phyloP scores from a whole-genome alignment of 805 yeast species.

The Candida maltosa region DNA sequence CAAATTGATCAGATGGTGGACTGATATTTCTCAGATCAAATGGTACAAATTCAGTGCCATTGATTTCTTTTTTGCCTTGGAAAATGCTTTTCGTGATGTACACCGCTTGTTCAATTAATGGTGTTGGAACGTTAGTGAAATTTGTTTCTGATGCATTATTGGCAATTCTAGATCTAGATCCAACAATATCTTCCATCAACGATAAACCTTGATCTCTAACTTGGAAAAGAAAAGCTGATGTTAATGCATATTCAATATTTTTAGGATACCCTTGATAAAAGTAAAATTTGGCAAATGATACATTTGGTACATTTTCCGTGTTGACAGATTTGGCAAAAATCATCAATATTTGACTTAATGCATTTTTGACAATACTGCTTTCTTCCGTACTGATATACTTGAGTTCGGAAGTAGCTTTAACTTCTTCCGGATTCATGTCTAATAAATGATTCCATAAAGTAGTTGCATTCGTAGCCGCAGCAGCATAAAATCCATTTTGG shows the following conservation, averaged over 20 bases:
- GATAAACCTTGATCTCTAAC: constrained; percentile 39
- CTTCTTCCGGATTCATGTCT: constrained; percentile 11
- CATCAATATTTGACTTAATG: constrained; percentile 41
- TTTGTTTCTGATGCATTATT: constrained; percentile 1
- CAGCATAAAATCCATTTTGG: constrained; percentile 47
- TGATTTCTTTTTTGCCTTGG: constrained; percentile 28
- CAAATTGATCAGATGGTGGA: constrained; percentile 32
- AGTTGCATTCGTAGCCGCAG: constrained; percentile 21
- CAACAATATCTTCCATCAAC: constrained; percentile 31
- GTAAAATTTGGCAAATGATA: constrained; percentile 34
- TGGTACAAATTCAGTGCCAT: constrained; percentile 34
- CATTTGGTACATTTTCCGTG: constrained; percentile 28
- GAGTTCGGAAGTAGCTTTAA: constrained; percentile 20
- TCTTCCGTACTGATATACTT: constrained; percentile 31
- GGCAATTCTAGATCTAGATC: constrained; percentile 14
- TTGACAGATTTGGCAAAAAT: constrained; percentile 46
- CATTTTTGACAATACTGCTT: constrained; percentile 35
- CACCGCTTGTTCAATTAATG: constrained; percentile 44
- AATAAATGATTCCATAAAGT: constrained; percentile 16
- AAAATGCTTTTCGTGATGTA: constrained; percentile 42
- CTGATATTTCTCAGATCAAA: constrained; percentile 32
- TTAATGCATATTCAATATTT: constrained; percentile 16
- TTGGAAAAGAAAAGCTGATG: constrained; percentile 34
- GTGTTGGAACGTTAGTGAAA: constrained; percentile 24
- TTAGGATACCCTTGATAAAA: constrained; percentile 16